Evolutionary conservation across 2,329 filamentous ascomycete genomes (phyloP).

Genomic region (Fusarium metavorans): DNA sequence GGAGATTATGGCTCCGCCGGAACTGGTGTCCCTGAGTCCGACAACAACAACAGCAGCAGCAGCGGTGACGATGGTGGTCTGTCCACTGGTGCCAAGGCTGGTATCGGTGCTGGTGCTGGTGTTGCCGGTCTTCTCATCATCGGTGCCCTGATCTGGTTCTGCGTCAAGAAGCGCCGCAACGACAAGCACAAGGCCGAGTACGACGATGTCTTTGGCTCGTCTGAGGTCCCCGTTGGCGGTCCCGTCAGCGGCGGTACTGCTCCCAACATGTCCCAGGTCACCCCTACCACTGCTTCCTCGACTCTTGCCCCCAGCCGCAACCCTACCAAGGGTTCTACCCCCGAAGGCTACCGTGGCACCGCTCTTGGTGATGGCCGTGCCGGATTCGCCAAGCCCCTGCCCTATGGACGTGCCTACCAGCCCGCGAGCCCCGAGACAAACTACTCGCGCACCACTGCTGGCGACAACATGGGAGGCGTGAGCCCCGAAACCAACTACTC

Average conservation of each 20-base stretch:
- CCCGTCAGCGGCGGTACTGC: conserved; percentile 35
- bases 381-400: conserved; percentile 54
- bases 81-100: conserved; percentile 57
- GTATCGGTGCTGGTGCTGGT: conserved; percentile 56
- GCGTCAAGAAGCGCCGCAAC: conserved; percentile 48
- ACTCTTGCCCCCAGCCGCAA: conserved; percentile 43
- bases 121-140: conserved; percentile 52
- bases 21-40: conserved; percentile 20
- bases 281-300: conserved; percentile 40
- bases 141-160: conserved; percentile 46
- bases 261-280: conserved; percentile 49
- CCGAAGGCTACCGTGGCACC: conserved; percentile 55
- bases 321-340: conserved; percentile 39
- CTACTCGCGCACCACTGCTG: conserved; percentile 31
- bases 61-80: conserved; percentile 46
- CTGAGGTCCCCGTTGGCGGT: conserved; percentile 56
- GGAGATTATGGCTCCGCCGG: conserved; percentile 40
- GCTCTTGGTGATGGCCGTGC: conserved; percentile 54
- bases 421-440: conserved; percentile 43
- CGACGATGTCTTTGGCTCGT: conserved; percentile 57
- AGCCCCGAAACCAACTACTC: conserved; percentile 43
- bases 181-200: conserved; percentile 49
- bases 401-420: conserved; percentile 49
- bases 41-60: conserved; percentile 23
- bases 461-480: conserved; percentile 27